A percentile compares a stretch with the other conserved stretches of the same genome.
phyloP scores from a whole-genome alignment of 768 basidiomycete species.

The Dioszegia aurantiaca region DNA sequence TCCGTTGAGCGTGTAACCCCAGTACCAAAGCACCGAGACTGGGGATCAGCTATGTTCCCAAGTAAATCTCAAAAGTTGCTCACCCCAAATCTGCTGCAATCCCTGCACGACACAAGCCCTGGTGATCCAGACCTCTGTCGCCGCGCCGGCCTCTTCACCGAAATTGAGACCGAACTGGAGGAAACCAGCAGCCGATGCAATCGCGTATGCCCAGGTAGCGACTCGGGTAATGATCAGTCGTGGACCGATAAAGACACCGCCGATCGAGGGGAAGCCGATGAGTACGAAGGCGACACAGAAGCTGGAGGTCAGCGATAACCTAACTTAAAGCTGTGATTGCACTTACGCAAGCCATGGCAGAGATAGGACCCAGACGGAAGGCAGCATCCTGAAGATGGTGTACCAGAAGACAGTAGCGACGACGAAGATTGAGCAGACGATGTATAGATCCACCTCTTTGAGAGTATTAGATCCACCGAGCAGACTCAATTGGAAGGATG shows the following conservation, averaged over 20 bases:
- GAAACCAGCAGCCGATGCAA: constrained; percentile 90
- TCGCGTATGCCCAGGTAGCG: constrained; percentile 86
- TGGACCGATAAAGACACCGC: constrained; percentile 60
- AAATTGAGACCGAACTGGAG: constrained; percentile 93
- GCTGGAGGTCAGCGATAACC: constrained; percentile 33
- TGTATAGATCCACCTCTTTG: constrained; percentile 76
- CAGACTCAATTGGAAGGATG: constrained; percentile 88
- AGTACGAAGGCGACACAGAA: constrained; percentile 87
- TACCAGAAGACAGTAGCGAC: constrained; percentile 86
- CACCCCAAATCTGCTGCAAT: constrained; percentile 82
- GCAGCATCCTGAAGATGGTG: constrained; percentile 78
- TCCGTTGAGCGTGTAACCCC: constrained; percentile 76
- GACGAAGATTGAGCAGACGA: constrained; percentile 83
- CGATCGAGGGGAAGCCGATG: constrained; percentile 79
- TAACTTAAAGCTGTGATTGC: background rate
- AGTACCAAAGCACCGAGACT: constrained; percentile 91
- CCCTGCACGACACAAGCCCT: constrained; percentile 92
- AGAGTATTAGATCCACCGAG: constrained; percentile 83
- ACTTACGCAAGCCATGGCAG: constrained; percentile 75
- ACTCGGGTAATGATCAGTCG: constrained; percentile 69
- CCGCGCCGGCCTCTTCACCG: constrained; percentile 95
- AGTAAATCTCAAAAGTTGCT: constrained; percentile 8
- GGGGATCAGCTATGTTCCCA: constrained; percentile 8
- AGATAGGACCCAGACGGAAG: constrained; percentile 81
- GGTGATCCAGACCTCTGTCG: constrained; percentile 89